Evolutionary conservation across 2,329 filamentous ascomycete genomes (phyloP).

Genomic region (Neonectria magnoliae): DNA sequence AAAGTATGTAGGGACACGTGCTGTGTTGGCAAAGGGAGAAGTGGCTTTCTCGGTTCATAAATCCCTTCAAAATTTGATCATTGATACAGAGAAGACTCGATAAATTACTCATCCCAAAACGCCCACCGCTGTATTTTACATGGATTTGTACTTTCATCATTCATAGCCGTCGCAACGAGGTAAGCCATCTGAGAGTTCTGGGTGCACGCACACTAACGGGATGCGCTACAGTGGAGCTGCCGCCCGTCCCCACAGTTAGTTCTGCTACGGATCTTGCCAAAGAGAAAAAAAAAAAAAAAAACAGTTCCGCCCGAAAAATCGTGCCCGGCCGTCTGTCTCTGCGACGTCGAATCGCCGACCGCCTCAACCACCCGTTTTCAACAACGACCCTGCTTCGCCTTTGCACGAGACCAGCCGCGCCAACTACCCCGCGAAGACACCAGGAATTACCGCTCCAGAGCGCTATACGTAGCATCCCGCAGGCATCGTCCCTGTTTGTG

Average conservation of each 20-base stretch:
- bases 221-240: constrained; percentile 19
- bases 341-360: constrained; percentile 28
- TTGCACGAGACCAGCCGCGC: constrained; percentile 5
- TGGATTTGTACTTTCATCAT: no score
- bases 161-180: no score
- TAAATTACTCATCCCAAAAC: no score
- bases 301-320: constrained; percentile 22
- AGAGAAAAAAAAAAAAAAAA: constrained; percentile 37
- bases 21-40: no score
- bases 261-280: constrained; percentile 12
- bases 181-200: no score
- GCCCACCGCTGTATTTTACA: no score
- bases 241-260: constrained; percentile 28
- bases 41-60: no score
- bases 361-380: constrained; percentile 23
- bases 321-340: constrained; percentile 4
- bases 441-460: not conserved
- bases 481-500: not conserved
- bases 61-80: no score
- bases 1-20: no score
- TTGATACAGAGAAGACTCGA: no score
- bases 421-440: not conserved
- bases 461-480: not conserved
- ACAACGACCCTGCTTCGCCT: not conserved
- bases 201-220: not conserved